Percentiles rank a stretch among this genome's conserved stretches.
Evolutionary conservation across 2,329 filamentous ascomycete genomes (phyloP).

Genomic region (Hypomyces perniciosus): DNA sequence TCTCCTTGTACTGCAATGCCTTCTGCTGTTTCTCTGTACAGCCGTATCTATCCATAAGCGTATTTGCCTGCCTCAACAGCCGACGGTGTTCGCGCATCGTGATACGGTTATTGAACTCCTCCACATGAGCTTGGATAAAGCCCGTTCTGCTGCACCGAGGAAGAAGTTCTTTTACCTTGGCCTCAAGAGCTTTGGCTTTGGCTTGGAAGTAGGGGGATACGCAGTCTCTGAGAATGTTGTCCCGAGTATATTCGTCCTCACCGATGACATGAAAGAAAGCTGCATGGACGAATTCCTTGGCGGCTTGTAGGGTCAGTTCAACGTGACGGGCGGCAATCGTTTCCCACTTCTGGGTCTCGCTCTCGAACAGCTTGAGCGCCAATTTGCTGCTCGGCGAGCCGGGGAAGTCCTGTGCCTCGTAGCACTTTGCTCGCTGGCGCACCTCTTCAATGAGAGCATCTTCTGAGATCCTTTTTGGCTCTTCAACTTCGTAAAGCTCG

Average conservation of each 20-base stretch:
- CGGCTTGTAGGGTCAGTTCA: slow-evolving; percentile 20
- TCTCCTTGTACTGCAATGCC: neutral
- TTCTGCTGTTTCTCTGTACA: neutral
- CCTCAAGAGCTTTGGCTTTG: neutral
- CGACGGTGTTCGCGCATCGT: neutral
- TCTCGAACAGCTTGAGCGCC: too few relatives aligned
- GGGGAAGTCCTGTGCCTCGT: neutral
- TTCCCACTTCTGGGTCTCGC: slow-evolving; percentile 1
- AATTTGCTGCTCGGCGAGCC: too few relatives aligned
- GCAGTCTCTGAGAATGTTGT: neutral
- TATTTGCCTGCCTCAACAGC: neutral
- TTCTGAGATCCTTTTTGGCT: neutral
- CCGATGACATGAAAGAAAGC: slow-evolving; percentile 29
- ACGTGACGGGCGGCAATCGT: slow-evolving; percentile 34
- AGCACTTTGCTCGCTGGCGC: neutral
- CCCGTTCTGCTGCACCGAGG: neutral
- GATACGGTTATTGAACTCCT: neutral
- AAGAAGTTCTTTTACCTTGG: neutral
- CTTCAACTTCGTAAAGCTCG: neutral
- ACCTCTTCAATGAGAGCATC: neutral
- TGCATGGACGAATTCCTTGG: slow-evolving; percentile 33
- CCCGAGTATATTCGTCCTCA: slow-evolving; percentile 3
- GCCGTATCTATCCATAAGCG: neutral
- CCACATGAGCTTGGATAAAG: neutral
- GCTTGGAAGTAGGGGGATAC: slow-evolving; percentile 1